Percentiles rank a stretch among this genome's conserved stretches.
Conservation (phyloP, 495 filamentous ascomycete genomes). For the Neurospora intermedia region DNA sequence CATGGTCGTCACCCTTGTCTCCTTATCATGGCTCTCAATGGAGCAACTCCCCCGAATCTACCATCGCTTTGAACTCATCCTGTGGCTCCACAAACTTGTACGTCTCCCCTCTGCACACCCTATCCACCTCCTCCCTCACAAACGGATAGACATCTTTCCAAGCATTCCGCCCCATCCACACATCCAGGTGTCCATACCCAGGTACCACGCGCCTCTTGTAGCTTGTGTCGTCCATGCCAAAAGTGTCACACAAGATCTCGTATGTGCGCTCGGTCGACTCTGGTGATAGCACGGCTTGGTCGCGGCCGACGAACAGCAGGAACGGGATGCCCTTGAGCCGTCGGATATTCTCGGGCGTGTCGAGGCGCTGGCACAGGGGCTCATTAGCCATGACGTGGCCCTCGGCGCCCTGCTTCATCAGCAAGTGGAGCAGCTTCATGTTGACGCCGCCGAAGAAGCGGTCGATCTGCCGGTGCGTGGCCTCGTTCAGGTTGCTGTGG, state of each 20-base stretch:
- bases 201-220: slow-evolving; percentile 46
- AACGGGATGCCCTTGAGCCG: slow-evolving; percentile 47
- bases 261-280: slow-evolving; percentile 48
- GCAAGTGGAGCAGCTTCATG: slow-evolving; percentile 45
- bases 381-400: slow-evolving; percentile 44
- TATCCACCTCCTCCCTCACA: slow-evolving; percentile 43
- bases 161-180: slow-evolving; percentile 53
- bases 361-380: slow-evolving; percentile 33
- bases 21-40: slow-evolving; percentile 10
- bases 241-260: slow-evolving; percentile 41
- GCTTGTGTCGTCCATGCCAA: slow-evolving; percentile 28
- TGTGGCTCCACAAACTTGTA: slow-evolving; percentile 32
- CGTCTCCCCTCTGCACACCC: slow-evolving; percentile 30
- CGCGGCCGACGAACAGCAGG: slow-evolving; percentile 45
- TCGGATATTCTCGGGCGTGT: slow-evolving; percentile 37
- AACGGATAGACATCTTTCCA: slow-evolving; percentile 54
- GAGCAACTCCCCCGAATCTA: slow-evolving; percentile 30
- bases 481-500: slow-evolving; percentile 51
- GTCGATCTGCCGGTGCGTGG: slow-evolving; percentile 51
- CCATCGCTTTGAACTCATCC: slow-evolving; percentile 31
- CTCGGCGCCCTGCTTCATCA: slow-evolving; percentile 45
- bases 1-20: not conserved
- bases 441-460: slow-evolving; percentile 53
- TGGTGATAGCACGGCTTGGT: slow-evolving; percentile 50
- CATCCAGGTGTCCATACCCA: slow-evolving; percentile 58